Base-by-base conservation (phyloP, 2,329 filamentous ascomycete genomes). In the Sarocladium kiliense region DNA sequence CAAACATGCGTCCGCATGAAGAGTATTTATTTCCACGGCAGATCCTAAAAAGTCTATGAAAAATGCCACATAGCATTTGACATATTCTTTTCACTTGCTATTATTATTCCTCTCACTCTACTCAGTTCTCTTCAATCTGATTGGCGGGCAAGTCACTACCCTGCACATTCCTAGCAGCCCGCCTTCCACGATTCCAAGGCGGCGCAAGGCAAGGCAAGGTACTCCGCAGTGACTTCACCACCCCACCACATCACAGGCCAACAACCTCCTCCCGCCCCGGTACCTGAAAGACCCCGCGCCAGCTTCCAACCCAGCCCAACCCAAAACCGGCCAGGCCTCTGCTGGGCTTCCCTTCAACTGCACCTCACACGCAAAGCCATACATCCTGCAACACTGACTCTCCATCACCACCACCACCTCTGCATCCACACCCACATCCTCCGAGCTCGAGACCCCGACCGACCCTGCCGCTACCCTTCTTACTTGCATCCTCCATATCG, bases 211-310 rank as follows among this genome's bases (percentile, higher is more conserved):
- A 21, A 18, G 3, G 26, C 5, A 12, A 11, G 47, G 27, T 51
- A 51, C 47, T 51, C 47, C 47, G 47, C 47, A 51, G 47, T 51
- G 47, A 51, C 47, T 51, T 51, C 47, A 51, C 47, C n/a, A 51
- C 47, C 47, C 47, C 47, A 51, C 47, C 27, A 51, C 30, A 51
- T 51, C 47, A 18, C 47, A 34, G 47, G 27, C 47, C 47, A 51
- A 51, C 23, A 21, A 3, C n/a, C 27, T 36, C 47, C 47, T 51
- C 47, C 47, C 47, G 47, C 47, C 47, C 47, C 47, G 47, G 47
- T 51, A 51, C 47, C 47, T 51, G 47, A 51, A 51, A 51, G 47
- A 51, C 47, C 47, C 47, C 47, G 47, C 47, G 47, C 47, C 39
- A n/a, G 39, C 39, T 18, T 11, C 18, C 39, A 11, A 23, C 7